Base-by-base conservation (phyloP, 805 yeast species). In the Hanseniaspora hatyaiensis region DNA sequence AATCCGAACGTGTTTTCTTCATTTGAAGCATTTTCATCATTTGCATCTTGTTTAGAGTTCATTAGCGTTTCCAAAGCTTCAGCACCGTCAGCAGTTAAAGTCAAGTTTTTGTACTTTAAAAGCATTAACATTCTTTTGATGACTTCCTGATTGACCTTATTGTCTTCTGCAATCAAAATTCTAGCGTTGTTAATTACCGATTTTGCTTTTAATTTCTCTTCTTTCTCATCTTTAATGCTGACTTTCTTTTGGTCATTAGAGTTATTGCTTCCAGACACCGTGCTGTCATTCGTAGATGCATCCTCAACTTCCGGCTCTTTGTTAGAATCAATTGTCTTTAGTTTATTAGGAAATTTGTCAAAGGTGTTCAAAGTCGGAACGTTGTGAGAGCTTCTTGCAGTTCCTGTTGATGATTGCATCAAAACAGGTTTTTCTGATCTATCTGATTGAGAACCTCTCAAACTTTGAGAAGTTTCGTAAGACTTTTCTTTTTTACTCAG, bases 101-200 rank as follows among this genome's bases (percentile, higher is more conserved):
- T 75, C 37, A 92, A 72, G 53, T 78, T 74, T 1, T 62, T 65
- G 51, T 83, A 73, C 0, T 95, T 95, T 65, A 92, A 96, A 18
- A 92, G 66, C 44, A 72, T 74, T 51, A 92, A 68, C 96, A 92
- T 88, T 46, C 97, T 68, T 56, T 74, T 77, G 59, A 89, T 83
- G 18, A 92, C 96, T 64, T 88, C 95, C 62, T 89, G 97, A 60
- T 92, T 92, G 8, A 92, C 96, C 54, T 73, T 67, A 58, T 92
- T 92, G 58, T 92, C 98, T 59, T 92, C 98, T 0, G 96, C 97
- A 13, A 92, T 89, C 40, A 92, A 68, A 19, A 92, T 78, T 44
- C 71, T 57, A 18, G 53, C 38, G n/a, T 8, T 13, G 8, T 19
- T 15, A 6, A 28, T 13, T 8, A 12, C 15, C 6, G 38, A 34